Percentiles rank a stretch among this genome's conserved stretches.
These are phyloP conservation scores for Fusarium drepaniforme DNA, from an alignment of 2,329 filamentous ascomycete species.

Conservation along the genomic window DNA sequence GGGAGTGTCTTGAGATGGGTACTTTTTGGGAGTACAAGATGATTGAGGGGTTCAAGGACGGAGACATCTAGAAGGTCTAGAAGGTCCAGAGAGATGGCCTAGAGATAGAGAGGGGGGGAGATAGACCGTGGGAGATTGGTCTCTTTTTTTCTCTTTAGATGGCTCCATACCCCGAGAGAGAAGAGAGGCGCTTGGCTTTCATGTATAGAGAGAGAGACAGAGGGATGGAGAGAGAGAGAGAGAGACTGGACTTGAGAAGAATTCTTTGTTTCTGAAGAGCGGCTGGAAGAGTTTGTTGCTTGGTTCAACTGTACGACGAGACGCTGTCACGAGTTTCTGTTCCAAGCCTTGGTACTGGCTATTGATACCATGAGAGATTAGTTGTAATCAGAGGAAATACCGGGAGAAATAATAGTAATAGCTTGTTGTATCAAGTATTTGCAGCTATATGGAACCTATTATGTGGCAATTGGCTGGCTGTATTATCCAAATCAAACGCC, in stretches of 20 bases:
- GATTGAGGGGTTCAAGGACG: constrained; percentile 66
- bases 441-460: background rate
- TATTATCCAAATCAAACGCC: background rate
- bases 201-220: background rate
- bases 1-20: constrained; percentile 65
- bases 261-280: background rate
- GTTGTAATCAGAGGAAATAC: background rate
- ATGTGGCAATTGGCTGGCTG: background rate
- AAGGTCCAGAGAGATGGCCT: background rate
- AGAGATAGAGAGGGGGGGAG: background rate
- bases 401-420: background rate
- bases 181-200: background rate
- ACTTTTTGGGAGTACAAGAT: constrained; percentile 71
- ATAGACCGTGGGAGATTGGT: constrained; percentile 6
- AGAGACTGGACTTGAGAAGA: background rate
- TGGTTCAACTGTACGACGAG: background rate
- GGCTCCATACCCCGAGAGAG: background rate
- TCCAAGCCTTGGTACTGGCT: background rate
- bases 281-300: background rate
- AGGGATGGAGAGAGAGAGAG: background rate
- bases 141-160: background rate
- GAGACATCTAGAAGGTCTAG: background rate
- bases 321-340: background rate
- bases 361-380: background rate
- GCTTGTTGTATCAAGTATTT: background rate